phyloP scores from a whole-genome alignment of 2,329 filamentous ascomycete genomes.

The Cercospora berteroae region DNA sequence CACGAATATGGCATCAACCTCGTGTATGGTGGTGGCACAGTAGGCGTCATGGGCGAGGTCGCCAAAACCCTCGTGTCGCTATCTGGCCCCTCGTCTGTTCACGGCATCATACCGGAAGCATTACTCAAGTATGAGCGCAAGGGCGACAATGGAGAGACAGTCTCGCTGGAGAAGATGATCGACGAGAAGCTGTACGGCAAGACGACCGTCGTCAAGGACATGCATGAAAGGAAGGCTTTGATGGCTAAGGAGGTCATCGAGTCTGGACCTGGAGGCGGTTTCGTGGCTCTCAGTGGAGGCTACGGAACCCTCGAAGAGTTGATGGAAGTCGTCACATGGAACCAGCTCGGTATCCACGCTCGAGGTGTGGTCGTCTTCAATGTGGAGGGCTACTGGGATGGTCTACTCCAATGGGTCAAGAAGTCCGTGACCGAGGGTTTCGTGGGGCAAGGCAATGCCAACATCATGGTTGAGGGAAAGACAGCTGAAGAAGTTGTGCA shows the following conservation, averaged over 20 bases:
- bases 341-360: conserved; percentile 89
- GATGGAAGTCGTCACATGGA: conserved; percentile 86
- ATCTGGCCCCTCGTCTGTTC: conserved; percentile 75
- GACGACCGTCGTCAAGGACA: conserved; percentile 87
- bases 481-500: conserved; percentile 69
- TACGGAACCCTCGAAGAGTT: conserved; percentile 97
- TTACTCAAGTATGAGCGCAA: conserved; percentile 54
- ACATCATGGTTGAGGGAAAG: conserved; percentile 75
- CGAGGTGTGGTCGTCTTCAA: conserved; percentile 79
- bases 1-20: conserved; percentile 75
- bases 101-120: conserved; percentile 88
- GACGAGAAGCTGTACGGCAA: conserved; percentile 68
- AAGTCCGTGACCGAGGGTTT: conserved; percentile 75
- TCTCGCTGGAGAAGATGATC: conserved; percentile 50
- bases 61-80: conserved; percentile 82
- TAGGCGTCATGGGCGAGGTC: conserved; percentile 92
- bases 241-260: conserved; percentile 87
- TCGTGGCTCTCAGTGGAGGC: conserved; percentile 79
- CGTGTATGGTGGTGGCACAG: conserved; percentile 92
- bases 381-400: conserved; percentile 88
- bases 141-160: conserved; percentile 39
- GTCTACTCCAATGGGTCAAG: conserved; percentile 76
- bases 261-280: conserved; percentile 79
- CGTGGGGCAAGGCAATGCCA: conserved; percentile 65
- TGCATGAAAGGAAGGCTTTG: conserved; percentile 92